Evolutionary conservation across 768 basidiomycete genomes (phyloP).

Genomic region (Suillus paluster): DNA sequence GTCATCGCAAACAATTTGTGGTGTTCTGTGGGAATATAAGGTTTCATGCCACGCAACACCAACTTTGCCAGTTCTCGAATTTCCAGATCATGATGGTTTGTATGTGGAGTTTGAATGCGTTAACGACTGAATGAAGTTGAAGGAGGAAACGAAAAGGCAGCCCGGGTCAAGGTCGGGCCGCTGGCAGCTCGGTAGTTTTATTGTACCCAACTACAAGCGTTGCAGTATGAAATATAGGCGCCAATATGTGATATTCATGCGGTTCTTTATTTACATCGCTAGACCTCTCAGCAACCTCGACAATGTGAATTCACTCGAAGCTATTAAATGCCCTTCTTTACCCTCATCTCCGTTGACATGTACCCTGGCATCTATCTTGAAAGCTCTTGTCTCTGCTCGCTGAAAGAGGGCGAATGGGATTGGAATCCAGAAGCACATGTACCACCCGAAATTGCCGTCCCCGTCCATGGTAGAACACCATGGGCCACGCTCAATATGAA

Average conservation of each 20-base stretch:
- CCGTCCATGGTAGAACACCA: constrained; percentile 18
- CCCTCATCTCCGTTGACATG: constrained; percentile 34
- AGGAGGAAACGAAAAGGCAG: too few relatives aligned
- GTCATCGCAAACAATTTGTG: not conserved
- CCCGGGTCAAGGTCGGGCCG: too few relatives aligned
- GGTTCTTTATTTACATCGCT: constrained; percentile 34
- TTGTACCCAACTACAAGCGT: too few relatives aligned
- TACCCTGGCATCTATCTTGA: constrained; percentile 42
- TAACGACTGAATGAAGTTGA: too few relatives aligned
- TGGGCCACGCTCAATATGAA: constrained; percentile 22
- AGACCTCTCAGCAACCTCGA: constrained; percentile 46
- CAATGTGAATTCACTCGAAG: constrained; percentile 42
- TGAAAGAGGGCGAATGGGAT: constrained; percentile 51
- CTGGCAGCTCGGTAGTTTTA: too few relatives aligned
- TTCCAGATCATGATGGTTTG: too few relatives aligned
- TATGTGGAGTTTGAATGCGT: too few relatives aligned
- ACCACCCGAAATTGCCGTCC: constrained; percentile 36
- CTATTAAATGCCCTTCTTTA: constrained; percentile 28
- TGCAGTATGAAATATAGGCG: too few relatives aligned
- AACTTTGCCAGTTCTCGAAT: not conserved
- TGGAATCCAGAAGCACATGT: constrained; percentile 48
- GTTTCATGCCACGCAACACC: not conserved
- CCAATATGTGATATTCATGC: too few relatives aligned
- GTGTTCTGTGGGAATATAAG: not conserved
- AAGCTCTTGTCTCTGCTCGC: constrained; percentile 49